phyloP scores from a whole-genome alignment of 331 rosid genomes.

The Dryas integrifolia region DNA sequence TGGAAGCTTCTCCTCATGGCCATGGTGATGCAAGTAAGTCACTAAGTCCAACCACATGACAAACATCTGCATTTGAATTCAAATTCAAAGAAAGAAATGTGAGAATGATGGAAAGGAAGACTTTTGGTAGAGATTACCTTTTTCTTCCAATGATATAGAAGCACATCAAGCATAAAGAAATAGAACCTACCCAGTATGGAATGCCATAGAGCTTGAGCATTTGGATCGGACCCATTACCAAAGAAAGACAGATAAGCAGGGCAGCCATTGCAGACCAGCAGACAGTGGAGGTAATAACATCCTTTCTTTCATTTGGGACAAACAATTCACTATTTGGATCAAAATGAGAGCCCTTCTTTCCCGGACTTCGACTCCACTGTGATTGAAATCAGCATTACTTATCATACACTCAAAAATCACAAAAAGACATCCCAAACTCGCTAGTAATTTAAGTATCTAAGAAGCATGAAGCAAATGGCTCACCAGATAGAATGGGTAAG shows the following conservation, averaged over 20 bases:
- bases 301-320: conserved; percentile 37
- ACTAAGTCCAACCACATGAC: conserved; percentile 54
- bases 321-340: conserved; percentile 47
- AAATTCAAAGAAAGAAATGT: conserved; percentile 9
- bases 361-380: conserved; percentile 56
- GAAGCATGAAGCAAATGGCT: conserved; percentile 10
- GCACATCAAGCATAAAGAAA: not conserved
- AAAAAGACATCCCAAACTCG: not conserved
- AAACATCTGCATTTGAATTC: conserved; percentile 31
- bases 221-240: conserved; percentile 46
- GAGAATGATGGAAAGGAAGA: not conserved
- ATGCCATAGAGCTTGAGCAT: conserved; percentile 46
- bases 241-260: conserved; percentile 37
- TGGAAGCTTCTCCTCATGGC: conserved; percentile 52
- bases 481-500: conserved; percentile 53
- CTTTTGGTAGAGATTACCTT: not conserved
- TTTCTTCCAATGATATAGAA: not conserved
- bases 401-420: not conserved
- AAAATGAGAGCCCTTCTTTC: conserved; percentile 53
- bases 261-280: conserved; percentile 54
- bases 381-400: not conserved
- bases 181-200: conserved; percentile 42
- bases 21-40: conserved; percentile 54
- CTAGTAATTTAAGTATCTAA: not conserved
- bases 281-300: conserved; percentile 46